Evolutionary conservation across 176 grass and related monocot species (phyloP), one percentile per base, ranked within the genome.

Genomic region (Aegilops sharonensis): DNA sequence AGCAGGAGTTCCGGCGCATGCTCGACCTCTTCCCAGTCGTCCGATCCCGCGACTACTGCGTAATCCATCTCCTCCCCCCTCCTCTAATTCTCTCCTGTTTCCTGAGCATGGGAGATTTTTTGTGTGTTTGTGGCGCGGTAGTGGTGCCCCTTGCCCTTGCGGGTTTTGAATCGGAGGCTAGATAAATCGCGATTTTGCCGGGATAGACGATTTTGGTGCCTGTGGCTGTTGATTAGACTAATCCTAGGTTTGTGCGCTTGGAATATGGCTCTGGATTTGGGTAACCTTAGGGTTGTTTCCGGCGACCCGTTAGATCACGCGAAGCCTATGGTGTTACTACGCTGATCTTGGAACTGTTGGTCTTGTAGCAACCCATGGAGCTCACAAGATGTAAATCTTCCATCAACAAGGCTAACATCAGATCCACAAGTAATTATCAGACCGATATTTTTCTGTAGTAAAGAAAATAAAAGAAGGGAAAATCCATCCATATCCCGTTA

Each of bases 11-110:
- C 90, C 90, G 73, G 69, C 77, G 87, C 24, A 90, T 89, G 86
- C 97, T 96, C 60, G 92, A 96, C 11, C 92, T 93, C 60, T 99
- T 93, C 90, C 94, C 97, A 29, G 83, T 99, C 72, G 92, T 99
- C 67, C 90, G 94, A 35, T 91, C 87, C 48, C 84, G 90, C 47
- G 72, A 92, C 79, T 98, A 94, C 85, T 94, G 92, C 72, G 97
- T 98, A 95, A 84, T 48, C n/a, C 89, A 42, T 23, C 85, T n/a
- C 17, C 47, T 85, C 39, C 59, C 61, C 0, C 23, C 34, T 14
- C n/a, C 12, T 27, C 54, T 6, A 20, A 21, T 45, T 12, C 24
- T 76, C 75, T 47, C 30, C 61, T 31, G 37, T 34, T 27, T 36
- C 18, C 64, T 31, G 30, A 36, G n/a, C 37, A n/a, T 40, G 15